Evolutionary conservation across 495 filamentous ascomycete species (phyloP).

Genomic region (Penicillium roqueforti): DNA sequence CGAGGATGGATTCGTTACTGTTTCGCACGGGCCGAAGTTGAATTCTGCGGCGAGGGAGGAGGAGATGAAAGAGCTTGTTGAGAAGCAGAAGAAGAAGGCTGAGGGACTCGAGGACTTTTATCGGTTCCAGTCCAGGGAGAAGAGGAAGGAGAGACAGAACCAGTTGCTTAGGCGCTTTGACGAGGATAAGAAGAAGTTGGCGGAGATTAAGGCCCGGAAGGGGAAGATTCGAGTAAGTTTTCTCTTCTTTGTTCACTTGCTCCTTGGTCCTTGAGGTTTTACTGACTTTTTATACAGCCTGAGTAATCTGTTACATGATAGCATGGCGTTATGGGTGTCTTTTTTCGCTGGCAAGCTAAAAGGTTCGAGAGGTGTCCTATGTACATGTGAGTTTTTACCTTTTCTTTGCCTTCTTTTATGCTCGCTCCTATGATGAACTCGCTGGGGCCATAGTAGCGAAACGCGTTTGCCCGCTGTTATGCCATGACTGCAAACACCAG

Average conservation of each 20-base stretch:
- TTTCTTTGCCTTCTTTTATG: not conserved
- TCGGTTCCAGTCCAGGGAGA: conserved; percentile 87
- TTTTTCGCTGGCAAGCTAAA: conserved; percentile 7
- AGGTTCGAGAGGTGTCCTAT: conserved; percentile 10
- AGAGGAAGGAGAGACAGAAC: conserved; percentile 74
- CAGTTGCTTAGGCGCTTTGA: conserved; percentile 56
- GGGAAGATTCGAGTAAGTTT: conserved; percentile 46
- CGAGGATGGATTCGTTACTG: conserved; percentile 93
- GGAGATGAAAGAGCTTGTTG: conserved; percentile 66
- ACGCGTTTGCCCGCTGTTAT: conserved; percentile 35
- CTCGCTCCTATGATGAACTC: conserved; percentile 42
- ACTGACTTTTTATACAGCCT: conserved; percentile 28
- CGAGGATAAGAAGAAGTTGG: conserved; percentile 52
- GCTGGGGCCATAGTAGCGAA: conserved; percentile 57
- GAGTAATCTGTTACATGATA: conserved; percentile 33
- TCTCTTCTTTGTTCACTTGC: conserved; percentile 2
- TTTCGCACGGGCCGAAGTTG: conserved; percentile 67
- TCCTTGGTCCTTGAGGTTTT: conserved; percentile 11
- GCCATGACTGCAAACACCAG: conserved; percentile 53
- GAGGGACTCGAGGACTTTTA: conserved; percentile 78
- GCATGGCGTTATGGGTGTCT: conserved; percentile 27
- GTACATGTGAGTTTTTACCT: conserved; percentile 17
- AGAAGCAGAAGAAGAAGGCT: conserved; percentile 68
- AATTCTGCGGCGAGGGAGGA: conserved; percentile 70
- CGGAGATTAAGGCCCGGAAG: conserved; percentile 48